Base-by-base conservation (phyloP, 179 eudicot genomes). In the Gypsophila paniculata region DNA sequence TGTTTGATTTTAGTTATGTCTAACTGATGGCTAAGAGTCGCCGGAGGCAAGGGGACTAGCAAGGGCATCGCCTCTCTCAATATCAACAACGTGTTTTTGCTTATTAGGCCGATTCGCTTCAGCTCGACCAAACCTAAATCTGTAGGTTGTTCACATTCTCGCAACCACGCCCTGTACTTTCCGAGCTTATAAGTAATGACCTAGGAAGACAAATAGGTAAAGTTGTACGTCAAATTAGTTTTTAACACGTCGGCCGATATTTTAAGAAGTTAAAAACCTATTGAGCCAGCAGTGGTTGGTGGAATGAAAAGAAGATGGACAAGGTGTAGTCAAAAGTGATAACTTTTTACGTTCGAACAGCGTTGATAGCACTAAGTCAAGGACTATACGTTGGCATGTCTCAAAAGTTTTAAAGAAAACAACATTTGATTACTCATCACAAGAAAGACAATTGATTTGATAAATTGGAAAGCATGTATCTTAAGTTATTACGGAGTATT, bases 291-390 rank as follows among this genome's bases (percentile, higher is more conserved):
- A 22, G 0, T 55, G 68, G 29, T 76, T 1, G 68, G 67, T 72
- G 72, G 61, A 46, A 11, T 48, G 21, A 71, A 76, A 76, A 39
- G 36, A 54, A 1, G 54, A 66, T 32, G 34, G 53, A 58, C 68
- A 71, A 60, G 4, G 13, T 77, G 73, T 5, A 34, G 29, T 72
- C 63, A 58, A 10, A 65, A 65, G 62, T 5, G 48, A 23, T 61
- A 67, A 18, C 64, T 71, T 76, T 76, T 44, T 29, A 46, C 75
- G 29, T 23, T 12, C 6, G 3, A 59, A 67, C 72, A 72, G 76
- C 69, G 65, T 77, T 67, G 69, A 77, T 36, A 49, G 57, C 80
- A 77, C 79, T 32, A 46, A 10, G 1, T 7, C 0, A 65, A 70
- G 23, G 64, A 18, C 58, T 65, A 72, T 58, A 17, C 19, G 48